These are phyloP conservation scores for Citrus australasica DNA, from an alignment of 345 rosid species.

Conservation along the genomic window DNA sequence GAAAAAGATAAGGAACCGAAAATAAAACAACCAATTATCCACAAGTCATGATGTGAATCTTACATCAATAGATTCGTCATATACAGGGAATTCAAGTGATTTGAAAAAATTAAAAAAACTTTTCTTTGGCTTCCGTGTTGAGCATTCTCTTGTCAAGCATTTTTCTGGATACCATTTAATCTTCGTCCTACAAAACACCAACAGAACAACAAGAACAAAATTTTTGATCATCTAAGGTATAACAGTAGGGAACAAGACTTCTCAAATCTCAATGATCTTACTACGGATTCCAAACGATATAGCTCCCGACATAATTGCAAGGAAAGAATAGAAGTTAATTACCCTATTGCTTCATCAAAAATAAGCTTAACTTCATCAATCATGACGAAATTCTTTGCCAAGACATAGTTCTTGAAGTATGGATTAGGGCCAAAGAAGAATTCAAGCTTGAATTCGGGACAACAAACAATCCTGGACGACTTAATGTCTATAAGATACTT, in stretches of 20 bases:
- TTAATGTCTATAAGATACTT: conserved; percentile 80
- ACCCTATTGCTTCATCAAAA: conserved; percentile 95
- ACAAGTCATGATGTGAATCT: too few relatives aligned
- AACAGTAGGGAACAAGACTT: too few relatives aligned
- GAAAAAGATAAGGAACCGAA: too few relatives aligned
- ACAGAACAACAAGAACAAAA: not conserved
- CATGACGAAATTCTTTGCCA: conserved; percentile 93
- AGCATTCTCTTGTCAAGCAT: conserved; percentile 82
- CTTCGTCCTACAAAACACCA: conserved; percentile 58
- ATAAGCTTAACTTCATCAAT: conserved; percentile 96
- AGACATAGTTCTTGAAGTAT: conserved; percentile 72
- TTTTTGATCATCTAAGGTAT: not conserved
- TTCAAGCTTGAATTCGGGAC: conserved; percentile 94
- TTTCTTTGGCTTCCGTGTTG: conserved; percentile 90
- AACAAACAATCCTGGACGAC: conserved; percentile 75
- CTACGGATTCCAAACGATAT: not conserved
- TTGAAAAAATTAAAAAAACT: conserved; percentile 63
- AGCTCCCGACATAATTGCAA: not conserved
- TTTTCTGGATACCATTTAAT: conserved; percentile 95
- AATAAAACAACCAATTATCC: too few relatives aligned
- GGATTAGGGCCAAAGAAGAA: conserved; percentile 85
- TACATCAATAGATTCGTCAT: too few relatives aligned
- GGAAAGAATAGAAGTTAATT: conserved; percentile 4
- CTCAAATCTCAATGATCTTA: too few relatives aligned
- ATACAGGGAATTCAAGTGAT: too few relatives aligned